phyloP scores from a whole-genome alignment of 2,329 filamentous ascomycete species.

The Diaporthe eres region DNA sequence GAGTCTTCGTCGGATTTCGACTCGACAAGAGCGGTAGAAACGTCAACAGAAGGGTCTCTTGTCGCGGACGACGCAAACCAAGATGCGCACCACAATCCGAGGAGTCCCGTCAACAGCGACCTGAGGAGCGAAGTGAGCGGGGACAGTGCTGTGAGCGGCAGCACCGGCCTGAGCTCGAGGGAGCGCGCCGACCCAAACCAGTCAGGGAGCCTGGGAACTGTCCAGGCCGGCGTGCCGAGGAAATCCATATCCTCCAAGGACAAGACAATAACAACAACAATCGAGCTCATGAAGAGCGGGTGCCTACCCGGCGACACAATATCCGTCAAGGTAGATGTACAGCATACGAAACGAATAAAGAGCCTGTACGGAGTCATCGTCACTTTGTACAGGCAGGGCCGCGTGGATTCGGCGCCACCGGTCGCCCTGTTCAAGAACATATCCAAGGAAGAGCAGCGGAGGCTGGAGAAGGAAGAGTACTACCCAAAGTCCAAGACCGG shows the following conservation, averaged over 20 bases:
- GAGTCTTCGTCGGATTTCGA: slow-evolving; percentile 55
- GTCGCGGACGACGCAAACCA: slow-evolving; percentile 57
- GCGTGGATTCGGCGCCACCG: slow-evolving; percentile 83
- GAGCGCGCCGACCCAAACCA: slow-evolving; percentile 55
- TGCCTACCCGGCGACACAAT: slow-evolving; percentile 89
- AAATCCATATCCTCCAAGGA: slow-evolving; percentile 66
- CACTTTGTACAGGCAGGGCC: slow-evolving; percentile 90
- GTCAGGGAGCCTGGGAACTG: slow-evolving; percentile 62
- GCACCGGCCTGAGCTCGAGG: slow-evolving; percentile 70
- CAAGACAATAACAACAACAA: slow-evolving; percentile 87
- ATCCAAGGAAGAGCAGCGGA: slow-evolving; percentile 75
- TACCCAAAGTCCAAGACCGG: slow-evolving; percentile 91
- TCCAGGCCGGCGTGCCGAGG: slow-evolving; percentile 54
- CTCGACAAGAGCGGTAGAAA: slow-evolving; percentile 54
- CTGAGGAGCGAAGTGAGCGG: slow-evolving; percentile 78
- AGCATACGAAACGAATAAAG: slow-evolving; percentile 90
- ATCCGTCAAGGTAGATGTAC: slow-evolving; percentile 83
- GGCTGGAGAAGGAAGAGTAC: slow-evolving; percentile 83
- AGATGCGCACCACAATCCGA: slow-evolving; percentile 53
- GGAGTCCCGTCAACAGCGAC: slow-evolving; percentile 65
- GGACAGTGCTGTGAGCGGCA: slow-evolving; percentile 78
- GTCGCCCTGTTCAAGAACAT: slow-evolving; percentile 64
- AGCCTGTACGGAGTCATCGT: slow-evolving; percentile 94
- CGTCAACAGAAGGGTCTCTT: slow-evolving; percentile 57
- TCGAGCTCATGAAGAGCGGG: slow-evolving; percentile 86